Evolutionary conservation across 495 filamentous ascomycete genomes (phyloP).

Genomic region (Neurospora sp.): DNA sequence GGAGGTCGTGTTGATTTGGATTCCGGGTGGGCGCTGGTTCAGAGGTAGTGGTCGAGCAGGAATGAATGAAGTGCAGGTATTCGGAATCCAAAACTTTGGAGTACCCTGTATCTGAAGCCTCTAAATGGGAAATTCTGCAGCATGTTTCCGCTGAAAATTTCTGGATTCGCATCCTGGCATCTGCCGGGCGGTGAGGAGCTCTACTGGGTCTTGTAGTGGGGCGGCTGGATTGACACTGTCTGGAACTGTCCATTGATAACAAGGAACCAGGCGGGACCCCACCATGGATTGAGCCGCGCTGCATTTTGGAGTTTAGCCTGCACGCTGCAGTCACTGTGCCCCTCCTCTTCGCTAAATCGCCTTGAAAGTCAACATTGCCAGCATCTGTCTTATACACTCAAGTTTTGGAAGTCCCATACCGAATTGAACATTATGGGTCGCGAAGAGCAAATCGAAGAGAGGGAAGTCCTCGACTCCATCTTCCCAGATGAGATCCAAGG

Average conservation of each 20-base stretch:
- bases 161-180: constrained; percentile 10
- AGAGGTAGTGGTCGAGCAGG: background rate
- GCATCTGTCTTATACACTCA: background rate
- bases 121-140: constrained; percentile 1
- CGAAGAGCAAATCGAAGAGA: constrained; percentile 92
- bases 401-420: background rate
- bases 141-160: constrained; percentile 11
- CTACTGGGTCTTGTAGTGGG: background rate
- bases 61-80: background rate
- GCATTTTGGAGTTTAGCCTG: constrained; percentile 4
- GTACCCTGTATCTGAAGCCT: background rate
- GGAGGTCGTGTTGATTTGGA: background rate
- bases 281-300: background rate
- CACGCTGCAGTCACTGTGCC: background rate
- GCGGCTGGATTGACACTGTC: constrained; percentile 2
- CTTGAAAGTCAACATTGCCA: background rate
- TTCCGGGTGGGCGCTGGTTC: background rate
- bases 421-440: constrained; percentile 56
- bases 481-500: constrained; percentile 97
- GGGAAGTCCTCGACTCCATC: constrained; percentile 94
- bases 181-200: constrained; percentile 32
- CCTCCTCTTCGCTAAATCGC: background rate
- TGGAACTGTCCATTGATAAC: background rate
- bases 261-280: background rate
- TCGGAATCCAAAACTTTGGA: background rate